Percentiles rank a stretch among this genome's conserved stretches.
phyloP scores from a whole-genome alignment of 352 stramenopile genomes.

The Phytopythium litorale region DNA sequence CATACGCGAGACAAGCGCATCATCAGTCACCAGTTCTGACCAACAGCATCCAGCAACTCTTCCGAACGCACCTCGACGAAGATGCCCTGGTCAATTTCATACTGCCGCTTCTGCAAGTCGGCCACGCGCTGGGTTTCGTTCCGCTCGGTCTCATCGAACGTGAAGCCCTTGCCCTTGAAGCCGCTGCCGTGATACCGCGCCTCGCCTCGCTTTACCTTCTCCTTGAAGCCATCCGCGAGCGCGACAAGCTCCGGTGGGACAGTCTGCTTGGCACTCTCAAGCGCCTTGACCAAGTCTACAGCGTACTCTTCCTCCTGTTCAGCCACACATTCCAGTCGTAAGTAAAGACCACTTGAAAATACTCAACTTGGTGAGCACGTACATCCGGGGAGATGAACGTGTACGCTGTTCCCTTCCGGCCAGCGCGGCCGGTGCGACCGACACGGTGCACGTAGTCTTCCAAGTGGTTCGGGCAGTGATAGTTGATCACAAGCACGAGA shows the following conservation, averaged over 20 bases:
- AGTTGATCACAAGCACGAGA: constrained; percentile 99
- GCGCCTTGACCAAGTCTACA: constrained; percentile 95
- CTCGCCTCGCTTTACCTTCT: constrained; percentile 95
- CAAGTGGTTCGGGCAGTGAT: constrained; percentile 98
- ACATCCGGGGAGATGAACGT: constrained; percentile 98
- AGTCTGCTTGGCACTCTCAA: constrained; percentile 86
- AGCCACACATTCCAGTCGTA: constrained; percentile 10
- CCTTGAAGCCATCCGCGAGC: constrained; percentile 95
- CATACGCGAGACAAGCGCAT: constrained; percentile 3
- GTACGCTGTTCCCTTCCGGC: constrained; percentile 96
- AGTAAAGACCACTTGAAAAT: not conserved
- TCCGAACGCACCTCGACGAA: constrained; percentile 49
- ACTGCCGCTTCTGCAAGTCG: constrained; percentile 89
- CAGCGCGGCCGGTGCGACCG: constrained; percentile 94
- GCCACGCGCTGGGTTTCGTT: constrained; percentile 94
- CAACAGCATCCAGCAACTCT: not conserved
- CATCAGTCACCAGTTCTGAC: constrained; percentile 4
- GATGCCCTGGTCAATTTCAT: constrained; percentile 85
- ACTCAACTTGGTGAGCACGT: constrained; percentile 16
- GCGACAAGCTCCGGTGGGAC: constrained; percentile 84
- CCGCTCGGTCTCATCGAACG: constrained; percentile 97
- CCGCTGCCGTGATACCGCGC: constrained; percentile 94
- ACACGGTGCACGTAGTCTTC: constrained; percentile 99
- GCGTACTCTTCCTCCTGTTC: constrained; percentile 96
- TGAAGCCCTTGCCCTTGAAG: constrained; percentile 98